Base-by-base conservation (phyloP, 169 alveolate species). In the Eimeria necatrix region DNA sequence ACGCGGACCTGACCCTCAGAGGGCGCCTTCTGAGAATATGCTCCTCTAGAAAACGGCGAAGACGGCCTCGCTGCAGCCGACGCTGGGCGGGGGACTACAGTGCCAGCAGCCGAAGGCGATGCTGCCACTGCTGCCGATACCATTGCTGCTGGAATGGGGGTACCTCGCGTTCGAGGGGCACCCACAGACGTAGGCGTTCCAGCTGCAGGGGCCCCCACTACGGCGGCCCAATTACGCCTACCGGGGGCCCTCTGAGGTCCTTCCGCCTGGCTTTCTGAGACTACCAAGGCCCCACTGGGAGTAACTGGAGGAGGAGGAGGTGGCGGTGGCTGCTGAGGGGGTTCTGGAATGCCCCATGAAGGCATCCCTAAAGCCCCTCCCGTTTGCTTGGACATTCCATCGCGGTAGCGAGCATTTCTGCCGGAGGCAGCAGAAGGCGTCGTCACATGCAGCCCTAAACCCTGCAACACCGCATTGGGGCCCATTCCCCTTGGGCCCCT, bases 191-290 rank as follows among this genome's bases (percentile, higher is more conserved):
- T 9, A 20, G 92, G 26, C 18, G 78, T 22, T n/a, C 53, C 73
- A 59, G 91, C 20, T 20, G 92, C 92, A 14, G 92, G 92, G 80
- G 92, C 92, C 51, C 92, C 92, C 70, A 85, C 92, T n/a, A 85
- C 92, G 3, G 92, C 76, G 49, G 92, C 92, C 92, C 92, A 85
- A 26, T 85, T 85, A 10, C 92, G 92, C 80, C 81, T 85, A n/a
- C 60, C 80, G 8, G 92, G 4, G 22, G 81, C 56, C 92, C 80
- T 60, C 49, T 51, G 92, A 60, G 80, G 92, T 18, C 92, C 92
- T 60, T 85, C 92, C 61, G 60, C 24, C 64, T 85, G 92, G 32
- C 80, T 46, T 26, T 60, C 92, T 60, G 70, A 16, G 81, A 59
- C 80, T 60, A 22, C 59, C 49, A 22, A 4, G 4, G 92, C 81